Percentiles rank a stretch among this genome's conserved stretches.
These are phyloP conservation scores for Daldinia sp. DNA, from an alignment of 2,329 filamentous ascomycete genomes.

Conservation along the genomic window DNA sequence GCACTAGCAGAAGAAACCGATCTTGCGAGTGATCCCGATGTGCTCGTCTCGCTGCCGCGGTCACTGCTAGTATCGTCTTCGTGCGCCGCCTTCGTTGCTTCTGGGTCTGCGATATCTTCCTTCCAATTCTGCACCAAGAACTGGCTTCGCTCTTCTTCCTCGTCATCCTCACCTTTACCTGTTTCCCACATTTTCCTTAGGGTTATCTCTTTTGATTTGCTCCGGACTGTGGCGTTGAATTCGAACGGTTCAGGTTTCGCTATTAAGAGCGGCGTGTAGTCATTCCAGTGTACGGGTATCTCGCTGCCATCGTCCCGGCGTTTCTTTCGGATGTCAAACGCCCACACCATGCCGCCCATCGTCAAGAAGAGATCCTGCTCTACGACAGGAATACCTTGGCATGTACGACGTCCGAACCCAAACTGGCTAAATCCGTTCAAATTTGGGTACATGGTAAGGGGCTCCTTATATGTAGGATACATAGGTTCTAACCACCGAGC, in stretches of 20 bases:
- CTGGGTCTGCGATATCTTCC: slow-evolving; percentile 14
- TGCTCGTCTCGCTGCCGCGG: slow-evolving; percentile 33
- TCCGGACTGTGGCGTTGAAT: slow-evolving; percentile 49
- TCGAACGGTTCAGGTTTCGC: slow-evolving; percentile 53
- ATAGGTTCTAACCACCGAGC: slow-evolving; percentile 49
- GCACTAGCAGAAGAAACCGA: slow-evolving; percentile 23
- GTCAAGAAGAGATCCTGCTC: slow-evolving; percentile 53
- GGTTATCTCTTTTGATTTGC: slow-evolving; percentile 34
- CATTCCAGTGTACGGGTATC: slow-evolving; percentile 54
- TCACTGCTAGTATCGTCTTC: slow-evolving; percentile 29
- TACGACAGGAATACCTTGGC: slow-evolving; percentile 53
- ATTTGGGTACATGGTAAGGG: slow-evolving; percentile 50
- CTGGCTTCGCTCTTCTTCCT: slow-evolving; percentile 34
- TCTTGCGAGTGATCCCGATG: slow-evolving; percentile 11
- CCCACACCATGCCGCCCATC: slow-evolving; percentile 52
- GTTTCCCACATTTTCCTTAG: slow-evolving; percentile 50
- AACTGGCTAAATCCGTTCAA: slow-evolving; percentile 56
- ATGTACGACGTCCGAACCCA: slow-evolving; percentile 62
- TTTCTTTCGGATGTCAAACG: slow-evolving; percentile 47
- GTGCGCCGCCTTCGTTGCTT: not conserved
- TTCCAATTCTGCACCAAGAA: slow-evolving; percentile 7
- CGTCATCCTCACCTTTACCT: slow-evolving; percentile 48
- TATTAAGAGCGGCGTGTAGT: slow-evolving; percentile 54
- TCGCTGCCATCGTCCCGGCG: slow-evolving; percentile 40
- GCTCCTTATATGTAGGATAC: slow-evolving; percentile 53